phyloP scores from a whole-genome alignment of 2,329 filamentous ascomycete species.

The Fusarium ambrosium region DNA sequence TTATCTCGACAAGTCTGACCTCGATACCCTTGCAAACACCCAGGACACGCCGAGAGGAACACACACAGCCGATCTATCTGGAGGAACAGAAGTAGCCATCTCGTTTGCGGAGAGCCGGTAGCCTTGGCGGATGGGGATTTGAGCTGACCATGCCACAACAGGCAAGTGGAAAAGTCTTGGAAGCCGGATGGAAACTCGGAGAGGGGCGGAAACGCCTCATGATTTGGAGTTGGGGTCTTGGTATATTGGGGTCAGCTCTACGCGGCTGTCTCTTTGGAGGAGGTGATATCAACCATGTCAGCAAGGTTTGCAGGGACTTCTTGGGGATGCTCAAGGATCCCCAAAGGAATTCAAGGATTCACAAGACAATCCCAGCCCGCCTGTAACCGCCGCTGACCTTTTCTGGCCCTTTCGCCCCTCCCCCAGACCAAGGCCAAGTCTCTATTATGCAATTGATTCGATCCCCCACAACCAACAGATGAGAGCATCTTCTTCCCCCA shows the following conservation, averaged over 20 bases:
- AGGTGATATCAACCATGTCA: conserved; percentile 6
- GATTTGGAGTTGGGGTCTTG: conserved; percentile 32
- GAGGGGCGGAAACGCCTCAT: not conserved
- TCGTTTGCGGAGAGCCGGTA: conserved; percentile 17
- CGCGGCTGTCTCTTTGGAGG: not conserved
- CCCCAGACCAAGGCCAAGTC: conserved; percentile 40
- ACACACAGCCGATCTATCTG: not conserved
- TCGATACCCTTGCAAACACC: not conserved
- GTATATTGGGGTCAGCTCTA: conserved; percentile 23
- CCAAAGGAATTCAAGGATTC: conserved; percentile 10
- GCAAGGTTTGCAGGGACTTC: conserved; percentile 5
- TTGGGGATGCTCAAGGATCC: conserved; percentile 18
- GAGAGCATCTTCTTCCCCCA: conserved; percentile 22
- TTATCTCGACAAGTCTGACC: not conserved
- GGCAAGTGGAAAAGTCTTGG: conserved; percentile 41
- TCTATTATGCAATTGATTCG: conserved; percentile 18
- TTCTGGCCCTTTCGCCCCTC: conserved; percentile 24
- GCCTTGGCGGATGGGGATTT: conserved; percentile 31
- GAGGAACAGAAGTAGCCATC: conserved; percentile 5
- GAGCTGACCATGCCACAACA: conserved; percentile 20
- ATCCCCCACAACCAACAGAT: conserved; percentile 29
- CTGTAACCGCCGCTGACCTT: conserved; percentile 33
- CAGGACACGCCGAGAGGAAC: conserved; percentile 6
- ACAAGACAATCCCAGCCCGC: conserved; percentile 20
- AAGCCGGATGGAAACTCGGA: conserved; percentile 24